Percentiles rank a stretch among this genome's conserved stretches.
These are phyloP conservation scores for Heritiera littoralis DNA, from an alignment of 345 rosid genomes.

Conservation along the genomic window DNA sequence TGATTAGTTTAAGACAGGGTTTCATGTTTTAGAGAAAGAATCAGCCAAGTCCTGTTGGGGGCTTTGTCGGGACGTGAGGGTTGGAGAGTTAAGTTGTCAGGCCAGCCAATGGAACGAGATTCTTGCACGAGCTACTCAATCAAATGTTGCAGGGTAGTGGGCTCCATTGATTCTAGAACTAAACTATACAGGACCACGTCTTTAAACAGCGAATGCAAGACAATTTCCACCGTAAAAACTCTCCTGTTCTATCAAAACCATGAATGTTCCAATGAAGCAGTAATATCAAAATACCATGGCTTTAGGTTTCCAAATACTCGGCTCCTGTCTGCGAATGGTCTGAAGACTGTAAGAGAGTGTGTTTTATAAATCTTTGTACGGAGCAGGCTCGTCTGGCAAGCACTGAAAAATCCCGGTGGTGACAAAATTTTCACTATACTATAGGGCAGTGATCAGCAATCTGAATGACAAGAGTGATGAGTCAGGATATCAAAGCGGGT, in stretches of 20 bases:
- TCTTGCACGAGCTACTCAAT: constrained; percentile 28
- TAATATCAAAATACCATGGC: no score
- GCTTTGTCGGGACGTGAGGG: constrained; percentile 26
- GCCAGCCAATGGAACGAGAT: constrained; percentile 16
- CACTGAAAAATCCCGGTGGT: neutral
- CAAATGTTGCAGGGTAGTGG: constrained; percentile 11
- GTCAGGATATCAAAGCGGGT: neutral
- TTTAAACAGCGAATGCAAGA: neutral
- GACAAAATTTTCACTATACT: no score
- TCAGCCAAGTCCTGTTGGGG: constrained; percentile 12
- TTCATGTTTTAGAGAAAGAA: neutral
- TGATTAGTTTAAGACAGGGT: constrained; percentile 5
- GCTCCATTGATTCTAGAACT: constrained; percentile 12
- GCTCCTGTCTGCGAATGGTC: no score
- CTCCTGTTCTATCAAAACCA: neutral
- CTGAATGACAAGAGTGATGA: constrained; percentile 1
- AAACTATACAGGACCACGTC: neutral
- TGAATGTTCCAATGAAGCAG: neutral
- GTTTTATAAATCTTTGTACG: neutral
- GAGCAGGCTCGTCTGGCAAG: neutral
- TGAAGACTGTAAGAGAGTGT: neutral
- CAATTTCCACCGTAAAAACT: constrained; percentile 9
- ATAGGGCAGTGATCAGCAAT: neutral
- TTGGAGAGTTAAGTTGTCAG: neutral
- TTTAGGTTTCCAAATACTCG: no score